These are phyloP conservation scores for Juglanconis oblonga DNA, from an alignment of 2,329 filamentous ascomycete species.

Conservation along the genomic window DNA sequence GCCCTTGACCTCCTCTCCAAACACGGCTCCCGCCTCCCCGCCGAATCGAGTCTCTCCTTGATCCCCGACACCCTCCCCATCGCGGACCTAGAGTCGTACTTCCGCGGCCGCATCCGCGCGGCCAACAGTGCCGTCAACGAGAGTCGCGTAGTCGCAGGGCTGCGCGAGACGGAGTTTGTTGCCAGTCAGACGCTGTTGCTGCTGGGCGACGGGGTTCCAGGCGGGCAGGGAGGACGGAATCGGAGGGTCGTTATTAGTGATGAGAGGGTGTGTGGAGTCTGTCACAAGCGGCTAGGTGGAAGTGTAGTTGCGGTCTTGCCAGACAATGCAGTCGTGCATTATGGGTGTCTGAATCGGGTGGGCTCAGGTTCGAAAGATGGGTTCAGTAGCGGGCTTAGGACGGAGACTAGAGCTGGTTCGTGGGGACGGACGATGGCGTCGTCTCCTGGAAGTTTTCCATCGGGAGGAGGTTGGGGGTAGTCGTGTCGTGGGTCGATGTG, in stretches of 20 bases:
- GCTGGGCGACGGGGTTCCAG: conserved; percentile 63
- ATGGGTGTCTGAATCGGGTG: conserved; percentile 65
- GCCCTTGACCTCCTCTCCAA: conserved; percentile 85
- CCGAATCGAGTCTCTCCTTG: conserved; percentile 78
- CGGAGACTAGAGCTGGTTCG: conserved; percentile 1
- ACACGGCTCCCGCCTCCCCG: conserved; percentile 87
- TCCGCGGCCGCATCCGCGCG: conserved; percentile 82
- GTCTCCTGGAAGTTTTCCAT: neutral
- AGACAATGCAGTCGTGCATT: conserved; percentile 78
- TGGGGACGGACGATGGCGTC: neutral
- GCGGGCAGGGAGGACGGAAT: conserved; percentile 52
- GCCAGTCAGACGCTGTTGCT: conserved; percentile 70
- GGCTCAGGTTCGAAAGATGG: neutral
- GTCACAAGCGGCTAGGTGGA: conserved; percentile 86
- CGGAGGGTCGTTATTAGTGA: conserved; percentile 78
- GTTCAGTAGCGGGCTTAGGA: neutral
- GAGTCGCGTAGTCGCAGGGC: conserved; percentile 69
- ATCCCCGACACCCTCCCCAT: conserved; percentile 81
- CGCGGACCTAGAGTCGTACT: conserved; percentile 80
- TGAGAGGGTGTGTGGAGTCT: conserved; percentile 86
- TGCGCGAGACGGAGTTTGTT: conserved; percentile 78
- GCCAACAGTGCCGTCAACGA: conserved; percentile 82
- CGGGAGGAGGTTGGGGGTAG: conserved; percentile 1
- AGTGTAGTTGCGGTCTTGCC: conserved; percentile 89
- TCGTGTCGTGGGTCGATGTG: too few species aligned